phyloP scores from a whole-genome alignment of 2,329 filamentous ascomycete genomes.

The Tolypocladium tropicale region DNA sequence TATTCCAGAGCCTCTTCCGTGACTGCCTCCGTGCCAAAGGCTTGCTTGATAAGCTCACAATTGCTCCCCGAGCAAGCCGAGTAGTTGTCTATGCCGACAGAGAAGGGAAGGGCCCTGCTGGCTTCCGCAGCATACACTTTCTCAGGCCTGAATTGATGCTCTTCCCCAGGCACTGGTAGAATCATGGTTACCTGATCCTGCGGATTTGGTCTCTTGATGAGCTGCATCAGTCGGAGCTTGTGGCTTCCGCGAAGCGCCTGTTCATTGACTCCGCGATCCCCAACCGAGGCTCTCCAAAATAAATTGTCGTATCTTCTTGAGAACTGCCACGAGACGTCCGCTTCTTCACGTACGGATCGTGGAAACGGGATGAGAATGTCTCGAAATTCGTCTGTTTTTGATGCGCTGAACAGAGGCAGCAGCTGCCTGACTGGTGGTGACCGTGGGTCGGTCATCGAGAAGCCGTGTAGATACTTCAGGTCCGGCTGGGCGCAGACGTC shows the following conservation, averaged over 20 bases:
- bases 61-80: constrained; percentile 42
- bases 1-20: constrained; percentile 45
- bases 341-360: constrained; percentile 28
- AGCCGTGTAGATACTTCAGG: constrained; percentile 60
- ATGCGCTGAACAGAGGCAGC: constrained; percentile 65
- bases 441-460: constrained; percentile 56
- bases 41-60: constrained; percentile 17
- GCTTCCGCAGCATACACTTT: constrained; percentile 41
- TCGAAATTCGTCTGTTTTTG: constrained; percentile 60
- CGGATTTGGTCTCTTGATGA: constrained; percentile 48
- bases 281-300: constrained; percentile 66
- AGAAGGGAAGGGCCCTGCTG: constrained; percentile 40
- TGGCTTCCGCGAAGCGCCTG: constrained; percentile 57
- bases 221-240: constrained; percentile 60
- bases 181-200: constrained; percentile 42
- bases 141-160: constrained; percentile 42
- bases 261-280: constrained; percentile 38
- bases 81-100: constrained; percentile 49
- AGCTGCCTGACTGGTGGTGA: constrained; percentile 54
- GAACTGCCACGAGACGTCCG: constrained; percentile 37
- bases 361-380: constrained; percentile 66
- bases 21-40: constrained; percentile 27
- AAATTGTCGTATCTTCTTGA: constrained; percentile 51
- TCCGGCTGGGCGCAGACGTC: constrained; percentile 72
- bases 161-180: constrained; percentile 31